Percentiles rank a stretch among this genome's conserved stretches.
Evolutionary conservation across 495 filamentous ascomycete genomes (phyloP).

Genomic region (Daldinia loculata): DNA sequence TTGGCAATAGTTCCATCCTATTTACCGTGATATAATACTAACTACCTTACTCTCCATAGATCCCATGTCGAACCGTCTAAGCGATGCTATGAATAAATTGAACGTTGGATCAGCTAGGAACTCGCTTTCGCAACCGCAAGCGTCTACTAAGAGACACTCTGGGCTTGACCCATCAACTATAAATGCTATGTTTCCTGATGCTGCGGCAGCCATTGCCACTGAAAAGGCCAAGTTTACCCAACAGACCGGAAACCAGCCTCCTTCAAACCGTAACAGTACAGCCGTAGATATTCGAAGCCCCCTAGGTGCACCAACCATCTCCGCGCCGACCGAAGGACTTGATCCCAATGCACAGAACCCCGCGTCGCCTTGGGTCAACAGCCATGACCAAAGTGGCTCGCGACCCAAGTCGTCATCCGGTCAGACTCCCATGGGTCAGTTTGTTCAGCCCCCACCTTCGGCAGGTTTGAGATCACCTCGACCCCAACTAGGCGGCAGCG

Average conservation of each 20-base stretch:
- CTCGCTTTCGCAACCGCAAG: constrained; percentile 78
- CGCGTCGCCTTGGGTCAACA: constrained; percentile 79
- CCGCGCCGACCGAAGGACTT: constrained; percentile 63
- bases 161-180: constrained; percentile 92
- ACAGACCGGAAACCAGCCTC: constrained; percentile 87
- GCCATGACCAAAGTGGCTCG: constrained; percentile 59
- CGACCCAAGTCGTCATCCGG: constrained; percentile 91
- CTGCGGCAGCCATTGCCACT: constrained; percentile 94
- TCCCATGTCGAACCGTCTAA: constrained; percentile 96
- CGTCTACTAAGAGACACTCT: constrained; percentile 87
- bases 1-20: background rate
- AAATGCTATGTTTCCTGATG: constrained; percentile 98
- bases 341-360: constrained; percentile 65
- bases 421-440: constrained; percentile 95
- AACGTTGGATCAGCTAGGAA: constrained; percentile 85
- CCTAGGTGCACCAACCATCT: constrained; percentile 79
- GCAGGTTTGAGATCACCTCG: constrained; percentile 85
- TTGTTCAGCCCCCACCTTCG: constrained; percentile 82
- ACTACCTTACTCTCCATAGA: constrained; percentile 60
- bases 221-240: constrained; percentile 98
- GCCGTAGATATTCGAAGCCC: constrained; percentile 83
- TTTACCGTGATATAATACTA: constrained; percentile 3
- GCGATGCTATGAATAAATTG: constrained; percentile 96
- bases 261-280: constrained; percentile 92
- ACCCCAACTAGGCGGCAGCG: constrained; percentile 69